Percentiles rank a stretch among this genome's conserved stretches.
Conservation (phyloP, 768 basidiomycete species). For the Boletus insuetus region DNA sequence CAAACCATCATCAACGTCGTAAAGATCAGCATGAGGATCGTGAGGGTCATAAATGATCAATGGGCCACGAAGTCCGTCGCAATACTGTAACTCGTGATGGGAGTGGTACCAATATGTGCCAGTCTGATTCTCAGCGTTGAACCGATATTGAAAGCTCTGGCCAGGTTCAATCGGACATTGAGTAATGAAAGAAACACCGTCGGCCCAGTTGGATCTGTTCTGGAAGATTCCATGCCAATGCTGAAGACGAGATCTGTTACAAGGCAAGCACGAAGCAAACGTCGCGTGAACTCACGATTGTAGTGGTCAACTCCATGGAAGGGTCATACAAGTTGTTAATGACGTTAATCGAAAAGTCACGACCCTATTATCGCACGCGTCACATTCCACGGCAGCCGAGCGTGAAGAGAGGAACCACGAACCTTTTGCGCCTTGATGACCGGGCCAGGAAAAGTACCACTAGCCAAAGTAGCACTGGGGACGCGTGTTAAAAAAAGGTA, state of each 20-base stretch:
- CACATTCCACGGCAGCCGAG: neutral
- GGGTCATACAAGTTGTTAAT: slow-evolving; percentile 32
- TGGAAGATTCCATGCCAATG: slow-evolving; percentile 38
- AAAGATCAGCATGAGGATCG: slow-evolving; percentile 40
- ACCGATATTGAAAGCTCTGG: slow-evolving; percentile 40
- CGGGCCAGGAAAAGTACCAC: slow-evolving; percentile 48
- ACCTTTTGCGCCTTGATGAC: slow-evolving; percentile 44
- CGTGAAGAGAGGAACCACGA: neutral
- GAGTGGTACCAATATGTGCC: slow-evolving; percentile 53
- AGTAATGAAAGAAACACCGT: slow-evolving; percentile 42
- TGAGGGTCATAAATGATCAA: slow-evolving; percentile 45
- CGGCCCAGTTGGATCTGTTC: slow-evolving; percentile 32
- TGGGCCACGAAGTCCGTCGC: slow-evolving; percentile 43
- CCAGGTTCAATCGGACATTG: slow-evolving; percentile 45
- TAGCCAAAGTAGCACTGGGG: slow-evolving; percentile 42
- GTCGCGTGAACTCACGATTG: slow-evolving; percentile 31
- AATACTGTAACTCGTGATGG: slow-evolving; percentile 38
- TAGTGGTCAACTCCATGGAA: slow-evolving; percentile 34
- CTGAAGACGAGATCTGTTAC: slow-evolving; percentile 9
- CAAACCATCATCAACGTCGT: slow-evolving; percentile 48
- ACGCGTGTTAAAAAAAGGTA: neutral
- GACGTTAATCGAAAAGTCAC: slow-evolving; percentile 37
- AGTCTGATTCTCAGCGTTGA: slow-evolving; percentile 36
- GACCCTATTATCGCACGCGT: slow-evolving; percentile 25
- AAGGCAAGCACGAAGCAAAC: neutral